These are phyloP conservation scores for Hypholoma fasciculare DNA, from an alignment of 768 basidiomycete species.

Conservation along the genomic window DNA sequence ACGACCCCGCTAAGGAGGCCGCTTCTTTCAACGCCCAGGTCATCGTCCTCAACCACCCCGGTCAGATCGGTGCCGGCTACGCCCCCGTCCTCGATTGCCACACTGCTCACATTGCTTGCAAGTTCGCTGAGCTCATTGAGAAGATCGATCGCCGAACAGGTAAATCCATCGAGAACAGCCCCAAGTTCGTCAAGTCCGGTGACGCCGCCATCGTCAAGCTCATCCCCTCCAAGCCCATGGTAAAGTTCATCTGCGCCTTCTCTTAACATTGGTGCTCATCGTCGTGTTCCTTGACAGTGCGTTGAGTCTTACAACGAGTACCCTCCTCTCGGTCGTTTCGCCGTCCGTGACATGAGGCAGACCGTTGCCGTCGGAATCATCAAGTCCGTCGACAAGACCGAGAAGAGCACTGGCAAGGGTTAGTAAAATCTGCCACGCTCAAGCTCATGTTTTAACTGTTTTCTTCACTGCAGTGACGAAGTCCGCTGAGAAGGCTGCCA, in stretches of 20 bases:
- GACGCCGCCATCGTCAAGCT: constrained; percentile 99
- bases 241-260: constrained; percentile 22
- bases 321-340: constrained; percentile 99
- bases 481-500: constrained; percentile 93
- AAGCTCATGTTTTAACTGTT: not conserved
- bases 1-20: constrained; percentile 99
- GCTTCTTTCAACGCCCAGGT: constrained; percentile 98
- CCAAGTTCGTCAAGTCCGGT: constrained; percentile 99
- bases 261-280: not conserved
- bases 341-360: constrained; percentile 99
- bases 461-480: constrained; percentile 66
- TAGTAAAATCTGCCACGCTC: constrained; percentile 21
- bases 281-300: constrained; percentile 19
- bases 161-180: constrained; percentile 82
- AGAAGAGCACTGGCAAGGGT: constrained; percentile 88
- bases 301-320: constrained; percentile 90
- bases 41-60: constrained; percentile 99
- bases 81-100: constrained; percentile 99
- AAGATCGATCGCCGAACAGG: constrained; percentile 99
- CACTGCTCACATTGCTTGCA: constrained; percentile 99
- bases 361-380: constrained; percentile 99
- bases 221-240: constrained; percentile 93
- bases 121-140: constrained; percentile 97
- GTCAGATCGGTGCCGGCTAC: constrained; percentile 99
- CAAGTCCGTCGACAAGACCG: constrained; percentile 96